Evolutionary conservation across 805 yeast species (phyloP).

Genomic region (Ogataea parapolymorpha): DNA sequence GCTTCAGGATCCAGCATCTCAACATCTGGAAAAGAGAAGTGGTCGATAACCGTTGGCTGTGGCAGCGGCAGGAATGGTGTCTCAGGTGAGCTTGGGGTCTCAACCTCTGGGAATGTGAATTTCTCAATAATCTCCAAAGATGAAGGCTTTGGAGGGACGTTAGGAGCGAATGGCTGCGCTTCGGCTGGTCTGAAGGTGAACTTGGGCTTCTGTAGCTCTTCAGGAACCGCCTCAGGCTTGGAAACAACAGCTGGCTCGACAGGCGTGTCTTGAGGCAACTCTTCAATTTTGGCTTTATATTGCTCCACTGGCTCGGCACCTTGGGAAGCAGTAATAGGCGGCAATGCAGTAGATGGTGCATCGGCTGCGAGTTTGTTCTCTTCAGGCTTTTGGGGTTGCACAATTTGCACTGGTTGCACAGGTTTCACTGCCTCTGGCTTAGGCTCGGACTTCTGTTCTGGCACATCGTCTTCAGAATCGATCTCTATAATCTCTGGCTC

Average conservation of each 20-base stretch:
- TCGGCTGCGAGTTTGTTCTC: neutral
- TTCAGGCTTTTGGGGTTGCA: neutral
- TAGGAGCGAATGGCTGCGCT: neutral
- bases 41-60: conserved; percentile 15
- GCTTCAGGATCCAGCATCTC: conserved; percentile 7
- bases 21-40: conserved; percentile 25
- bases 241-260: neutral
- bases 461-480: neutral
- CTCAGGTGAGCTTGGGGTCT: conserved; percentile 6
- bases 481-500: conserved; percentile 4
- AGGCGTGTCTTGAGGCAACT: neutral
- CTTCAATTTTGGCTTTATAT: neutral
- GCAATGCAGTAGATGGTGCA: neutral
- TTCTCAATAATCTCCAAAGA: conserved; percentile 15
- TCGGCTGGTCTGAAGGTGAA: no score
- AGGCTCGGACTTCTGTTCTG: neutral
- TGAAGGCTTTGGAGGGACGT: neutral
- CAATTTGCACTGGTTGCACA: neutral
- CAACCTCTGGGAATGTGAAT: conserved; percentile 19
- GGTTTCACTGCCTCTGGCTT: neutral
- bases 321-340: neutral
- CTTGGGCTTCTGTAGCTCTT: neutral
- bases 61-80: conserved; percentile 2
- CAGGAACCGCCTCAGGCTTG: conserved; percentile 2
- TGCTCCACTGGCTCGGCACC: neutral